Percentiles rank a stretch among this genome's conserved stretches.
phyloP scores from a whole-genome alignment of 441 rosid genomes.

The Bocquillonia castaneifolia region DNA sequence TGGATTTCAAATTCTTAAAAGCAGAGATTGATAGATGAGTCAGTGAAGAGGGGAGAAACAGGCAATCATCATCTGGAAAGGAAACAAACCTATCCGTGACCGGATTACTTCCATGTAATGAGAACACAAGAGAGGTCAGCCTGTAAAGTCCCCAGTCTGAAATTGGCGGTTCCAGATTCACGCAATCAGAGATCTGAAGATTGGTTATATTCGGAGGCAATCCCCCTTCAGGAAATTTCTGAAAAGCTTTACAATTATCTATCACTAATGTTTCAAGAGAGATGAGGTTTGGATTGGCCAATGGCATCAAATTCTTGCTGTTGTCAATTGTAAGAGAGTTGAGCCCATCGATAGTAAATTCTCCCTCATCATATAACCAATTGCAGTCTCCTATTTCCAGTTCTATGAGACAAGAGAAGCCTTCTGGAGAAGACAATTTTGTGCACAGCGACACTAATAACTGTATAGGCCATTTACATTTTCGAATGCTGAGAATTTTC shows the following conservation, averaged over 20 bases:
- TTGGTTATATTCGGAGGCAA: constrained; percentile 24
- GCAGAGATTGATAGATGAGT: not conserved
- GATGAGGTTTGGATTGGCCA: constrained; percentile 26
- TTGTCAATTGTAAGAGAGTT: too few relatives aligned
- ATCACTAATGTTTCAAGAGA: constrained; percentile 27
- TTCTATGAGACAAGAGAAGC: too few relatives aligned
- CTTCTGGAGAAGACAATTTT: too few relatives aligned
- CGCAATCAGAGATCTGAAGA: constrained; percentile 12
- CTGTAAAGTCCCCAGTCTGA: constrained; percentile 15
- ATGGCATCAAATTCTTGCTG: constrained; percentile 19
- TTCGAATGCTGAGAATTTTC: too few relatives aligned
- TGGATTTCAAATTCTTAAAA: constrained; percentile 4
- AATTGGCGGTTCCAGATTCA: constrained; percentile 4
- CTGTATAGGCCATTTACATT: too few relatives aligned
- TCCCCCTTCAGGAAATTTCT: constrained; percentile 14
- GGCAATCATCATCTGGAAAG: constrained; percentile 19
- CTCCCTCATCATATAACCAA: too few relatives aligned
- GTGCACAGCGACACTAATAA: too few relatives aligned
- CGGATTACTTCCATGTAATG: not conserved
- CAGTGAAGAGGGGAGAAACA: constrained; percentile 26
- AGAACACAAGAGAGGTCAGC: constrained; percentile 15
- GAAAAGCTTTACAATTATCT: not conserved
- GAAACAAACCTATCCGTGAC: not conserved
- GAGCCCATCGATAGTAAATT: too few relatives aligned
- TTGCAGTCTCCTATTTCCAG: constrained; percentile 17